These are phyloP conservation scores for Talaromyces amestolkiae DNA, from an alignment of 2,329 filamentous ascomycete species.

Conservation along the genomic window DNA sequence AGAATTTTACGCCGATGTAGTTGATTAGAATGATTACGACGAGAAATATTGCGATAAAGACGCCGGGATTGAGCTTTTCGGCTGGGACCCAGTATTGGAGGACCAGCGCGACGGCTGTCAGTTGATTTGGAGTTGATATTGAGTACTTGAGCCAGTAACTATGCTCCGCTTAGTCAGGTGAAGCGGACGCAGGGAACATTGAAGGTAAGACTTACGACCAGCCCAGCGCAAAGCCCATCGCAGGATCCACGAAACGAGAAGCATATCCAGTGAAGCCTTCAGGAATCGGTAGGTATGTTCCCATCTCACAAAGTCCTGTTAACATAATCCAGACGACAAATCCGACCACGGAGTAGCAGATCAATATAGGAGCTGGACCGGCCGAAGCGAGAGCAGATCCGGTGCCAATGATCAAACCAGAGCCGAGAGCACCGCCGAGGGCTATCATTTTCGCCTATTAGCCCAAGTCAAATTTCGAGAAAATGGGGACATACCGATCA, in stretches of 20 bases:
- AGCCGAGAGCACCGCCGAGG: conserved; percentile 45
- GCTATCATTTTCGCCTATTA: conserved; percentile 25
- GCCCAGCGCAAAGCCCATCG: conserved; percentile 70
- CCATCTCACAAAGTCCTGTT: conserved; percentile 80
- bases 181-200: background rate
- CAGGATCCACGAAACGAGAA: conserved; percentile 73
- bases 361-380: conserved; percentile 40
- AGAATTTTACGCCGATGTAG: conserved; percentile 56
- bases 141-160: conserved; percentile 63
- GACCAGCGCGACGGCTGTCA: conserved; percentile 58
- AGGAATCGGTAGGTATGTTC: conserved; percentile 73
- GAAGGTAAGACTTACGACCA: conserved; percentile 54
- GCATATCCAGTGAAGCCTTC: conserved; percentile 82
- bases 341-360: conserved; percentile 44
- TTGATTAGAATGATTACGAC: conserved; percentile 56
- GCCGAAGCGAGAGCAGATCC: conserved; percentile 32
- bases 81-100: conserved; percentile 61
- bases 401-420: conserved; percentile 44
- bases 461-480: background rate
- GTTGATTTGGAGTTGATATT: conserved; percentile 51
- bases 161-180: conserved; percentile 9
- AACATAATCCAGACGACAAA: conserved; percentile 75
- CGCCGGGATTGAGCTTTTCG: conserved; percentile 50
- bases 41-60: conserved; percentile 61
- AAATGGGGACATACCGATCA: conserved; percentile 35